Conservation (phyloP, 768 basidiomycete genomes). For the Russula emetica region DNA sequence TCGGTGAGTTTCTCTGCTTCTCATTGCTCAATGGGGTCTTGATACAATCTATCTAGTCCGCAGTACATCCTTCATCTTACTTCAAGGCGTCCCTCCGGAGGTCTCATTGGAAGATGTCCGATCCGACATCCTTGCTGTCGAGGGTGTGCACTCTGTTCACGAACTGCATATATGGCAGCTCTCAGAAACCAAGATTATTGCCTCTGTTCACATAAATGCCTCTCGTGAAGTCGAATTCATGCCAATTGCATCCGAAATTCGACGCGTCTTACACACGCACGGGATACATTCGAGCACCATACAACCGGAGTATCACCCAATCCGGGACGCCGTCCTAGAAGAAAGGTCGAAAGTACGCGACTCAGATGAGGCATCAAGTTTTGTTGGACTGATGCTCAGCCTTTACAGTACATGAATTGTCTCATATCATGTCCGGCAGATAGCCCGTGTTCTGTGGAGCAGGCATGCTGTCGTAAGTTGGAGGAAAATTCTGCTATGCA, state of each 20-base stretch:
- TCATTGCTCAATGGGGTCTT: conserved; percentile 7
- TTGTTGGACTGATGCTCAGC: conserved; percentile 35
- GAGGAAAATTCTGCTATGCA: neutral
- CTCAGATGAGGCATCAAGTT: neutral
- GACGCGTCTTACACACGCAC: conserved; percentile 78
- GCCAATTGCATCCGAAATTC: conserved; percentile 79
- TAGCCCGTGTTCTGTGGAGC: conserved; percentile 64
- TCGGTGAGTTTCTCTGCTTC: conserved; percentile 51
- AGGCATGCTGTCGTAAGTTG: conserved; percentile 76
- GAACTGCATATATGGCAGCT: conserved; percentile 98
- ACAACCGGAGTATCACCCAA: conserved; percentile 74
- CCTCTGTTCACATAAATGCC: conserved; percentile 91
- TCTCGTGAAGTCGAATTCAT: conserved; percentile 84
- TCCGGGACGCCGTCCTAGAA: conserved; percentile 40
- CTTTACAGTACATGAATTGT: conserved; percentile 53
- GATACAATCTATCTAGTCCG: conserved; percentile 47
- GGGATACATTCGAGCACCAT: conserved; percentile 96
- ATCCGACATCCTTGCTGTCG: conserved; percentile 70
- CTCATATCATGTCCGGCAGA: conserved; percentile 70
- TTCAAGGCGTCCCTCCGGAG: conserved; percentile 89
- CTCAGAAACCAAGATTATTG: conserved; percentile 90
- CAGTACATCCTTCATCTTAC: conserved; percentile 88
- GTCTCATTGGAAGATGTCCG: conserved; percentile 89
- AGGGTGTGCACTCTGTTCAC: conserved; percentile 85
- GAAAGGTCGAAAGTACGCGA: conserved; percentile 46